Conservation (phyloP, 225 moss, liverwort and hornwort genomes). For the Sphagnum tenellum region DNA sequence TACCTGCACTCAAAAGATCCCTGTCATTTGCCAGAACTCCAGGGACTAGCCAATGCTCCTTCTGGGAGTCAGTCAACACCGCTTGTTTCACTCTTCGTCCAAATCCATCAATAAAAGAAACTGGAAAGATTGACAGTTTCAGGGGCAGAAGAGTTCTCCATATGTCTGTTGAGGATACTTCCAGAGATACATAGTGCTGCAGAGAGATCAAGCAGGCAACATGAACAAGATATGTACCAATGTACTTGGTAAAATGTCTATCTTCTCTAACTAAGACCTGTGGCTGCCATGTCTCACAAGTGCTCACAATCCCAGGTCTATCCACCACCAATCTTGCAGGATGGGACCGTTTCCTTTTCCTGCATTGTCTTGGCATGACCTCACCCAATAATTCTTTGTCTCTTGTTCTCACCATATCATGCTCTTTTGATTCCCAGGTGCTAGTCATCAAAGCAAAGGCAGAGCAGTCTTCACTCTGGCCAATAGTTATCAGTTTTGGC, state of each 20-base stretch:
- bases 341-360: too few species aligned
- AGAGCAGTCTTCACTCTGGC: too few species aligned
- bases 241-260: slow-evolving; percentile 28
- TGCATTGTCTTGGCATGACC: too few species aligned
- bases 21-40: not conserved
- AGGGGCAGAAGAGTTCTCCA: slow-evolving; percentile 37
- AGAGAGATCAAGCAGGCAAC: slow-evolving; percentile 24
- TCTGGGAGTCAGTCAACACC: slow-evolving; percentile 9
- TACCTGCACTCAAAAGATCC: not conserved
- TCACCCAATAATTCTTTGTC: too few species aligned
- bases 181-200: slow-evolving; percentile 19
- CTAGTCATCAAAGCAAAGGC: too few species aligned
- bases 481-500: too few species aligned
- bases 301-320: not conserved
- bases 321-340: too few species aligned
- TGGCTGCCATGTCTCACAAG: slow-evolving; percentile 7
- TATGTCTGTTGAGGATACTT: slow-evolving; percentile 16
- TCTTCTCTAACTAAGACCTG: slow-evolving; percentile 18
- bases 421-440: too few species aligned
- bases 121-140: slow-evolving; percentile 20
- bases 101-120: slow-evolving; percentile 11
- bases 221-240: slow-evolving; percentile 36
- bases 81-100: slow-evolving; percentile 6
- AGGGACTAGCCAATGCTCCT: slow-evolving; percentile 7
- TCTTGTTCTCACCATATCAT: too few species aligned